Evolutionary conservation across 306 rosid genomes (phyloP).

Genomic region (Oxytropis ochrocephala): DNA sequence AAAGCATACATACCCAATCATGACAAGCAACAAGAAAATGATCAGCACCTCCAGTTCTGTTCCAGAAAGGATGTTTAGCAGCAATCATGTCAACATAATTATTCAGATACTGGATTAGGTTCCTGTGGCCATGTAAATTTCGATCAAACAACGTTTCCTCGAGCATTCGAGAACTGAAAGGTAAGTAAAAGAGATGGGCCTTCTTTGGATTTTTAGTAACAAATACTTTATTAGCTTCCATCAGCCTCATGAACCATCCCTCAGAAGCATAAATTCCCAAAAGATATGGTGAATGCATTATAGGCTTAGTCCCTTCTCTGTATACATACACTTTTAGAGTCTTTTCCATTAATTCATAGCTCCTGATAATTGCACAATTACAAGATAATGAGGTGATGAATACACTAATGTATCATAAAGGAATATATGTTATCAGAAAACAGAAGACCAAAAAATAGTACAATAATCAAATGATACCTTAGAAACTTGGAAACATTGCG

Average conservation of each 20-base stretch:
- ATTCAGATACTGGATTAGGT: slow-evolving; percentile 51
- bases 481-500: slow-evolving; percentile 70
- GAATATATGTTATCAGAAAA: not conserved
- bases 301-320: slow-evolving; percentile 66
- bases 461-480: slow-evolving; percentile 38
- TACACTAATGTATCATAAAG: too few species aligned
- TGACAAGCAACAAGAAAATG: slow-evolving; percentile 98
- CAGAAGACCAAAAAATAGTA: not conserved
- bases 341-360: slow-evolving; percentile 89
- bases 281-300: slow-evolving; percentile 69
- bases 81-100: slow-evolving; percentile 53
- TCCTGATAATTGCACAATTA: slow-evolving; percentile 41
- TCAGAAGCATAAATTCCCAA: slow-evolving; percentile 88
- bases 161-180: slow-evolving; percentile 81
- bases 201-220: slow-evolving; percentile 54
- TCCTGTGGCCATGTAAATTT: slow-evolving; percentile 52
- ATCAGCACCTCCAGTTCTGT: slow-evolving; percentile 90
- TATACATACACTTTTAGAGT: slow-evolving; percentile 75
- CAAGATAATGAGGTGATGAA: not conserved
- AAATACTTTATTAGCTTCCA: slow-evolving; percentile 55
- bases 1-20: slow-evolving; percentile 77
- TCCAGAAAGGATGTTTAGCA: slow-evolving; percentile 64
- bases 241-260: slow-evolving; percentile 91
- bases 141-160: slow-evolving; percentile 60
- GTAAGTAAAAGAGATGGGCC: slow-evolving; percentile 89